Conservation (phyloP, 768 basidiomycete genomes). For the Lactarius hengduanensis region DNA sequence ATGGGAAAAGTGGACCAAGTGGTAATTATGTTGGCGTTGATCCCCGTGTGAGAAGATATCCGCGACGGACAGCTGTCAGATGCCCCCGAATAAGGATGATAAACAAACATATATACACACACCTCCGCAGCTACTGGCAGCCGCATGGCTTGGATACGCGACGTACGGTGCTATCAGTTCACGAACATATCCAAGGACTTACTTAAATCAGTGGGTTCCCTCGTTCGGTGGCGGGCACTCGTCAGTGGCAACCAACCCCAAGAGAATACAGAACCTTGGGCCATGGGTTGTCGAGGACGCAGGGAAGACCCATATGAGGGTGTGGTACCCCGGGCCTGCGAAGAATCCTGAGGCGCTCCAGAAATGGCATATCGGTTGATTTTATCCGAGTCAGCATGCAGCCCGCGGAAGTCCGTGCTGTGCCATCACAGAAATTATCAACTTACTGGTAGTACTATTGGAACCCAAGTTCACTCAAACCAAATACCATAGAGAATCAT, state of each 20-base stretch:
- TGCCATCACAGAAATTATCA: no score
- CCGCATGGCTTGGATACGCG: not conserved
- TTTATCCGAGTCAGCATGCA: slow-evolving; percentile 9
- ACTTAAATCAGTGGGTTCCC: not conserved
- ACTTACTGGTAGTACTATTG: no score
- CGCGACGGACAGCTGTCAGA: not conserved
- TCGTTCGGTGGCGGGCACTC: not conserved
- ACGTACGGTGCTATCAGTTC: not conserved
- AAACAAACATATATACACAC: not conserved
- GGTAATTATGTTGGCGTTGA: not conserved
- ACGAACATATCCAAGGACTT: not conserved
- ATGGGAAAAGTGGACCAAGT: not conserved
- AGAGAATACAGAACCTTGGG: not conserved
- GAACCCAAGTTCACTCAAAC: no score
- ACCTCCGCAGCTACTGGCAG: slow-evolving; percentile 8
- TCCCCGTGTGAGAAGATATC: slow-evolving; percentile 4
- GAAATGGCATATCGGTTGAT: slow-evolving; percentile 14
- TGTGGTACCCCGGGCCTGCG: not conserved
- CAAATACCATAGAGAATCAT: no score
- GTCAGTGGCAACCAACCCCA: not conserved
- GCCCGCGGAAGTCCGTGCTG: slow-evolving; percentile 9
- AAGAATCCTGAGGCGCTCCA: not conserved
- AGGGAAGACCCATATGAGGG: slow-evolving; percentile 1
- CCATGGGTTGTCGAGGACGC: not conserved
- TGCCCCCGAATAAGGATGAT: not conserved